phyloP scores from a whole-genome alignment of 129 eudicot species.

The Rutidosis leptorrhynchoides region DNA sequence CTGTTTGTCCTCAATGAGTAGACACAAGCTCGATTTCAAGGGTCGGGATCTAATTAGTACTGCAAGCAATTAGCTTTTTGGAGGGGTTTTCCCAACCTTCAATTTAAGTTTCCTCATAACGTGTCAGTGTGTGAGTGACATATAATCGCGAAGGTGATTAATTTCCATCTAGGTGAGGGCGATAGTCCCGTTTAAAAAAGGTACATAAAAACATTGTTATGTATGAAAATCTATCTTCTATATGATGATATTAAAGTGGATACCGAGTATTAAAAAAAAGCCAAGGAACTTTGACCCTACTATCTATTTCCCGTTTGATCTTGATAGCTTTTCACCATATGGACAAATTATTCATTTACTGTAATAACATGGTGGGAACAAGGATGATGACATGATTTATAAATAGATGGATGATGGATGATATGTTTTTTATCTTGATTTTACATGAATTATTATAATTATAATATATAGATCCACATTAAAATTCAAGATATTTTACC shows the following conservation, averaged over 20 bases:
- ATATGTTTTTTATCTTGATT: conserved; percentile 9
- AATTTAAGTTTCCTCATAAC: too few species aligned
- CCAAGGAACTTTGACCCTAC: conserved; percentile 18
- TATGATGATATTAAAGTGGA: background rate
- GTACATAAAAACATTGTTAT: background rate
- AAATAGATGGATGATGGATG: background rate
- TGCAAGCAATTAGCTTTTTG: too few species aligned
- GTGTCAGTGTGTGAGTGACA: too few species aligned
- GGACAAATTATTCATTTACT: conserved; percentile 17
- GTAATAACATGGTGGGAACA: conserved; percentile 30
- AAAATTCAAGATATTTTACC: conserved; percentile 11
- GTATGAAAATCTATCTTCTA: background rate
- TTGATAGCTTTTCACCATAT: conserved; percentile 16
- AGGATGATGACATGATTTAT: conserved; percentile 23
- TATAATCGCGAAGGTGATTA: too few species aligned
- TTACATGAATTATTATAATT: too few species aligned
- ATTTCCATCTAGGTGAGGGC: too few species aligned
- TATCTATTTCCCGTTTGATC: background rate
- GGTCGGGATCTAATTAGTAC: too few species aligned
- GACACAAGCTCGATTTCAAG: too few species aligned
- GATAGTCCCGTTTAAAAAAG: too few species aligned
- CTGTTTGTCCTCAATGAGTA: too few species aligned
- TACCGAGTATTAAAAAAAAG: background rate
- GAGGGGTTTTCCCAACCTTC: too few species aligned
- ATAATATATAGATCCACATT: conserved; percentile 23